phyloP scores from a whole-genome alignment of 805 yeast species.

The Ogataea allantospora region DNA sequence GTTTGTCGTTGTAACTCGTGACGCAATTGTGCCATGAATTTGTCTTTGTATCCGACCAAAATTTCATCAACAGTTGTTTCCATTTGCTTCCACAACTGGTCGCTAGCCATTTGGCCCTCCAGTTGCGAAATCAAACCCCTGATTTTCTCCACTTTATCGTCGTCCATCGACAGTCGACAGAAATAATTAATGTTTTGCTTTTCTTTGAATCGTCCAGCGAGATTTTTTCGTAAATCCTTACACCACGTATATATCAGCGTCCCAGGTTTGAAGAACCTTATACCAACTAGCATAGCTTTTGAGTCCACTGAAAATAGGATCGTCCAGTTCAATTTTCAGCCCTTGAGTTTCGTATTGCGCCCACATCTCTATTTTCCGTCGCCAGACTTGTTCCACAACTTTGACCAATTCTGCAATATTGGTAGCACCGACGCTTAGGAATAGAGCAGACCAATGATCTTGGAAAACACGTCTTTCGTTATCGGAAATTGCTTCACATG shows the following conservation, averaged over 20 bases:
- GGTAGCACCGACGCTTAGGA: constrained; percentile 13
- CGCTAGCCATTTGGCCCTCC: constrained; percentile 1
- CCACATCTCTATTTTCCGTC: constrained; percentile 7
- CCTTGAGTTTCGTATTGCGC: constrained; percentile 2
- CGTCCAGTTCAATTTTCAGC: constrained; percentile 1
- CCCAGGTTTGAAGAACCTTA: constrained; percentile 13
- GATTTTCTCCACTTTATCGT: constrained; percentile 3
- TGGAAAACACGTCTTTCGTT: constrained; percentile 14
- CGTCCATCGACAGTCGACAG: constrained; percentile 14
- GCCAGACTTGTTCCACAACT: constrained; percentile 21
- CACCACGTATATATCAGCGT: constrained; percentile 14
- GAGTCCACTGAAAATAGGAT: constrained; percentile 14
- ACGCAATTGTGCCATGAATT: constrained; percentile 2
- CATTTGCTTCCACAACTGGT: constrained; percentile 3
- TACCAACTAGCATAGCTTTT: constrained; percentile 18
- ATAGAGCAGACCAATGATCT: constrained; percentile 13
- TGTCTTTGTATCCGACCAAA: constrained; percentile 1
- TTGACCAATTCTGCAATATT: constrained; percentile 12
- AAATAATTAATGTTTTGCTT: too few relatives aligned
- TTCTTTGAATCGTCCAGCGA: too few relatives aligned
- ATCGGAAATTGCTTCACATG: constrained; percentile 14
- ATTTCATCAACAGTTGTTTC: constrained; percentile 1
- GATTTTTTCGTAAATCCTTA: constrained; percentile 2
- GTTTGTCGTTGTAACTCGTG: neutral
- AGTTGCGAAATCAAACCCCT: constrained; percentile 1